Base-by-base conservation (phyloP, 345 rosid genomes). In the Euphorbia lathyris region DNA sequence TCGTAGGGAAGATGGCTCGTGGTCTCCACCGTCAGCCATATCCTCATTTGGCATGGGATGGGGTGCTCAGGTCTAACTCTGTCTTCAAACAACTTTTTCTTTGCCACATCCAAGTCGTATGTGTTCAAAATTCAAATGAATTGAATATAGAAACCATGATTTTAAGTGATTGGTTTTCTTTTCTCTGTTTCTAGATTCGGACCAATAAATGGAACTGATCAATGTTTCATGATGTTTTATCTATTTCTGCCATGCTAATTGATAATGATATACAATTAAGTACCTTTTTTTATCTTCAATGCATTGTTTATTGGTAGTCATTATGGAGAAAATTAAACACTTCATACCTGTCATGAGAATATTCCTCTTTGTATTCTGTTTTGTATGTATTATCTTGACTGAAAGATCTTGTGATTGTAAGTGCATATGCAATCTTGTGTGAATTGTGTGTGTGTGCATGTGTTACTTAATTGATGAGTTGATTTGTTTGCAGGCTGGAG, bases 21-120 rank as follows among this genome's bases (percentile, higher is more conserved):
- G 99, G 97, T 95, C 99, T 70, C 97, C 99, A 63, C 99, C 98
- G 43, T 92, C 98, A 0, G 94, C 99, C 72, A 83, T 95, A 70
- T 88, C 97, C 73, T 81, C 99, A 26, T 87, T 87, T 76, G 99
- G 99, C 68, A 47, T 87, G 69, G 99, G 99, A 68, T 95, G 99
- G 98, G 98, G 99, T 75, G 94, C 98, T 73, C 99, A 95, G 96
- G 99, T 95, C 80, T 16, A 17, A 40, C 17, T 43, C 12, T 48
- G 4, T 63, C 30, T 69, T 68, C 50, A 38, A 16, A 9, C 51
- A 47, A 36, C 63, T 68, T 16, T 47, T 25, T 22, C 38, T 25
- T 65, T 57, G 4, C 40, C 0, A 5, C 13, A 25, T 27, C 25
- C 57, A 22, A 63, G 25, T n/a, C 23, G 12, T 43, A 34, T 19